phyloP scores from a whole-genome alignment of 2,329 filamentous ascomycete genomes.

The Ophiostoma australiae region DNA sequence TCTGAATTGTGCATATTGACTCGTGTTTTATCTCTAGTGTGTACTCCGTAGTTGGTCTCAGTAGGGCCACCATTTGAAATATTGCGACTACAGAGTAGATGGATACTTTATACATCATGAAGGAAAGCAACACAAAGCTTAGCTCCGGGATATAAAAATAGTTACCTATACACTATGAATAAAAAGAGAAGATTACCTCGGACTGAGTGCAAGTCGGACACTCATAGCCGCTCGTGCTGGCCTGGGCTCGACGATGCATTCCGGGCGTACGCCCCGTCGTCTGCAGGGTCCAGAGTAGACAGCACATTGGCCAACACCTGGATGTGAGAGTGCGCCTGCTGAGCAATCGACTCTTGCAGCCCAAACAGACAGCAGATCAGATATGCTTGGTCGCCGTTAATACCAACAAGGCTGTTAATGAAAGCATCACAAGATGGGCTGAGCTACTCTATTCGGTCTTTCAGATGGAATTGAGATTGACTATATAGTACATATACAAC shows the following conservation, averaged over 20 bases:
- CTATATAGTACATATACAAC: neutral
- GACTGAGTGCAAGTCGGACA: neutral
- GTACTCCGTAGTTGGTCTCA: too few species aligned
- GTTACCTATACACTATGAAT: too few species aligned
- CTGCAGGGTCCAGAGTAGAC: constrained; percentile 3
- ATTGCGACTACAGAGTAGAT: too few species aligned
- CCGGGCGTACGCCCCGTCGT: neutral
- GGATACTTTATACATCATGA: too few species aligned
- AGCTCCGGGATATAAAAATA: too few species aligned
- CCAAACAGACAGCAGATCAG: neutral
- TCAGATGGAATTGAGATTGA: neutral
- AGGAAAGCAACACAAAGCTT: too few species aligned
- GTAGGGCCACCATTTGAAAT: too few species aligned
- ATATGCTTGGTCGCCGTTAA: neutral
- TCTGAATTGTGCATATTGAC: neutral
- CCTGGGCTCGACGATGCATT: neutral
- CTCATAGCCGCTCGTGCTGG: neutral
- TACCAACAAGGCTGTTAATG: neutral
- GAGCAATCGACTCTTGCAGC: neutral
- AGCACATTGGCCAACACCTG: neutral
- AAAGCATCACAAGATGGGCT: neutral
- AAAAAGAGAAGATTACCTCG: neutral
- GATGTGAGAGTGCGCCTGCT: neutral
- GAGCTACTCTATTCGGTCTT: neutral
- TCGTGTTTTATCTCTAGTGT: too few species aligned